Conservation (phyloP, 73 alveolate genomes). For the Uronychia setigera region DNA sequence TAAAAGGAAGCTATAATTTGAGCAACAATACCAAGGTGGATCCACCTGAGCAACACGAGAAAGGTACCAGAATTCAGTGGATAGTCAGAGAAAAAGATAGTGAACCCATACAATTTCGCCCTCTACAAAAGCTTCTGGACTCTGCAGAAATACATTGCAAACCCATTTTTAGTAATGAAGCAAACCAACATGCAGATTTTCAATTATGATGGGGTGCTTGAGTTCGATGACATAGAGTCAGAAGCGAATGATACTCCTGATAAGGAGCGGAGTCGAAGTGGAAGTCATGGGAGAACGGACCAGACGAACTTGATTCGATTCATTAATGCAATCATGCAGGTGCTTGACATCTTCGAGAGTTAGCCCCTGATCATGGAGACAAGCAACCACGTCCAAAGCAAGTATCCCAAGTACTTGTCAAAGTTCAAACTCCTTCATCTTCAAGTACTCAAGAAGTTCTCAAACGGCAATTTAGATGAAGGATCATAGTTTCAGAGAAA, state of each 20-base stretch:
- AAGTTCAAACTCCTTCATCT: conserved; percentile 35
- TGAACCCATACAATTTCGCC: conserved; percentile 28
- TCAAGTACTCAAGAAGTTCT: no score
- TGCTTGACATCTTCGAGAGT: conserved; percentile 27
- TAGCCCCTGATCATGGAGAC: conserved; percentile 45
- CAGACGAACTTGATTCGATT: not conserved
- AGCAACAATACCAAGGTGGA: conserved; percentile 41
- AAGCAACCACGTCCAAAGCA: conserved; percentile 7
- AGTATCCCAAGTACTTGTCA: conserved; percentile 60
- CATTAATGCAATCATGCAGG: not conserved
- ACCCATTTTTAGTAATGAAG: conserved; percentile 80
- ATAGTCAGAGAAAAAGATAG: conserved; percentile 1
- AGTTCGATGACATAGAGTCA: conserved; percentile 1
- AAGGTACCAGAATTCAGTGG: conserved; percentile 14
- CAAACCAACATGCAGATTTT: conserved; percentile 8
- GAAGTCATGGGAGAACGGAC: not conserved
- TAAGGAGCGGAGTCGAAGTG: not conserved
- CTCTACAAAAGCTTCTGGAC: conserved; percentile 85
- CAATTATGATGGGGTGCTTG: not conserved
- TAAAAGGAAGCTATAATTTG: conserved; percentile 62
- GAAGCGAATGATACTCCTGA: not conserved
- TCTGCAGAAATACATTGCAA: conserved; percentile 74
- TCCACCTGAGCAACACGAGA: conserved; percentile 41
- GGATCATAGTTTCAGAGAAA: conserved; percentile 40
- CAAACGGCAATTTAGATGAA: not conserved